Evolutionary conservation across 2,329 filamentous ascomycete genomes (phyloP), one percentile per base, ranked within the genome.

Genomic region (Periconia sp.): DNA sequence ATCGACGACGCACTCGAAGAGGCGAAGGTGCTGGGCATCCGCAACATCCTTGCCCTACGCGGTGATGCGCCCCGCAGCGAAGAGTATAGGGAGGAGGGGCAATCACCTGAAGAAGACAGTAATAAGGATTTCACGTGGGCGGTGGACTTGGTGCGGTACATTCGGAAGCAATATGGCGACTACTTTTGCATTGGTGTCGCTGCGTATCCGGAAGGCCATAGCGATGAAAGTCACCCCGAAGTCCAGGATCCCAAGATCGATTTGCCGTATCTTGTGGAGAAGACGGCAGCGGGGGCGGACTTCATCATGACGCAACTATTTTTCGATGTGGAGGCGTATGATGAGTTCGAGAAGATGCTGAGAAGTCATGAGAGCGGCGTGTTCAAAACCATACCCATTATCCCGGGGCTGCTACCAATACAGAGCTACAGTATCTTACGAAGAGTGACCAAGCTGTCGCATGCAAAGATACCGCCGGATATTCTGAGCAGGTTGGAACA

Each of bases 261-360:
- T 75, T 76, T 99, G 54, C 90, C 92, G 0, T 96, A 89, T 66
- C 80, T 99, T 50, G 85, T 96, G 11, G 92, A 96, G 62, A 99
- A 99, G 81, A 89, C 88, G 1, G 81, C 88, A 63, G 94, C 94
- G 3, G 94, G 94, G 1, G 94, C 92, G 47, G 92, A 97, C 76
- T 99, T 99, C 70, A 89, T 99, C 75, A 96, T 99, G 91, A 97
- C 94, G 1, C 94, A 99, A 74, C 82, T 99, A 9, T 97, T 97
- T 75, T 99, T 96, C 74, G 92, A 97, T 69, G 83, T 92, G 20
- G 81, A 89, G 3, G 90, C 90, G 17, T 99, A 95, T 70, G 83
- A 87, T 51, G 79, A 79, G 33, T 97, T 95, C 68, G 93, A 97
- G 76, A 82, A 79, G 59, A 84, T 81, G 47, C 74, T 99, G 61